Percentiles rank a stretch among this genome's conserved stretches.
These are phyloP conservation scores for Penicillium bialowiezense DNA, from an alignment of 495 filamentous ascomycete species.

Conservation along the genomic window DNA sequence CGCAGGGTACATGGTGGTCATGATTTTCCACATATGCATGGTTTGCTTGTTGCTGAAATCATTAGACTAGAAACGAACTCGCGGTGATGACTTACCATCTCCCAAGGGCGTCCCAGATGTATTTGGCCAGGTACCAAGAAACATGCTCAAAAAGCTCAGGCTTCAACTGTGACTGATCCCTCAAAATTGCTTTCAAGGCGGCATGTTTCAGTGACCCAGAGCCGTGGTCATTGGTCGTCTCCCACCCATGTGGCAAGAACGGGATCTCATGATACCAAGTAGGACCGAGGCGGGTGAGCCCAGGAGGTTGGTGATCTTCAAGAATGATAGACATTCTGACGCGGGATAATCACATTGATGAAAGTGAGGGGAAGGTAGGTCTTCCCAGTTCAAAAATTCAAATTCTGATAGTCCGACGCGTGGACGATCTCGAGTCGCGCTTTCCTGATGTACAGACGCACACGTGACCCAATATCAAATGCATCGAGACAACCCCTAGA, in stretches of 20 bases:
- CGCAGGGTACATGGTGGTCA: conserved; percentile 31
- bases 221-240: conserved; percentile 20
- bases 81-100: conserved; percentile 20
- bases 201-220: conserved; percentile 30
- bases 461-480: neutral
- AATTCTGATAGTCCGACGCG: neutral
- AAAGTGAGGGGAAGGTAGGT: neutral
- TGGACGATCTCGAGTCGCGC: neutral
- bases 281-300: neutral
- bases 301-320: neutral
- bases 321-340: conserved; percentile 10
- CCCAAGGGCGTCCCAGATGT: conserved; percentile 39
- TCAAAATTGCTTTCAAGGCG: conserved; percentile 27
- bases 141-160: conserved; percentile 28
- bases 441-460: neutral
- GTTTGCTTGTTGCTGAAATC: conserved; percentile 34
- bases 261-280: conserved; percentile 39
- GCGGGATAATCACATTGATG: neutral
- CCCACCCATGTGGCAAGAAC: conserved; percentile 26
- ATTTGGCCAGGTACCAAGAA: conserved; percentile 36
- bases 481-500: too few species aligned
- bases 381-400: too few species aligned
- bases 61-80: conserved; percentile 2
- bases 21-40: conserved; percentile 43
- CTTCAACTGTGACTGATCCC: conserved; percentile 31